A percentile compares a stretch with the other conserved stretches of the same genome.
These are phyloP conservation scores for Aspergillus tamarii DNA, from an alignment of 2,329 filamentous ascomycete genomes.

Conservation along the genomic window DNA sequence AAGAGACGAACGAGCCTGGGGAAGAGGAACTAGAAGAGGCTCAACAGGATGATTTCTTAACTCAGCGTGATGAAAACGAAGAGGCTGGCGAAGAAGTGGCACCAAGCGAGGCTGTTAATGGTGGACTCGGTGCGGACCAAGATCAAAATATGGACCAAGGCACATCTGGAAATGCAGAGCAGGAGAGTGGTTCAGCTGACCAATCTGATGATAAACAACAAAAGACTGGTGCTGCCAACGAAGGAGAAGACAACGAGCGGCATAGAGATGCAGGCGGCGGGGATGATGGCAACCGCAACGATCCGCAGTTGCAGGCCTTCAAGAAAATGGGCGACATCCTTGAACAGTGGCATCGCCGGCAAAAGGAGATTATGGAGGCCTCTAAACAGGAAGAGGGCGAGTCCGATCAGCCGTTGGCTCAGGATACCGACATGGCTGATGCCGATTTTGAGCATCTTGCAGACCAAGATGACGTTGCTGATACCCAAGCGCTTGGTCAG, in stretches of 20 bases:
- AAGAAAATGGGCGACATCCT: constrained; percentile 92
- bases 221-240: constrained; percentile 46
- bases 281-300: constrained; percentile 39
- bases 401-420: constrained; percentile 53
- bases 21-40: constrained; percentile 54
- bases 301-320: constrained; percentile 70
- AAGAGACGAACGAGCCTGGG: constrained; percentile 47
- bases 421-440: constrained; percentile 72
- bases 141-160: constrained; percentile 47
- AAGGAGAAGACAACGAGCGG: constrained; percentile 42
- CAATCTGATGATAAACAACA: constrained; percentile 51
- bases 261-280: constrained; percentile 42
- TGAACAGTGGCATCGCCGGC: constrained; percentile 88
- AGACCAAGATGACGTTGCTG: constrained; percentile 78
- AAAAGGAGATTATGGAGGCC: constrained; percentile 75
- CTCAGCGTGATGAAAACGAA: constrained; percentile 53
- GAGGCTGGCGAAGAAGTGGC: constrained; percentile 59
- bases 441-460: constrained; percentile 93
- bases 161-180: constrained; percentile 51
- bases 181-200: constrained; percentile 49
- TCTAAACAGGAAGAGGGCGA: constrained; percentile 56
- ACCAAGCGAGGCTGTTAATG: constrained; percentile 45
- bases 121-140: constrained; percentile 42
- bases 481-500: constrained; percentile 88
- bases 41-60: constrained; percentile 52